A percentile compares a stretch with the other conserved stretches of the same genome.
These are phyloP conservation scores for Lentinula raphanica DNA, from an alignment of 768 basidiomycete genomes.

Conservation along the genomic window DNA sequence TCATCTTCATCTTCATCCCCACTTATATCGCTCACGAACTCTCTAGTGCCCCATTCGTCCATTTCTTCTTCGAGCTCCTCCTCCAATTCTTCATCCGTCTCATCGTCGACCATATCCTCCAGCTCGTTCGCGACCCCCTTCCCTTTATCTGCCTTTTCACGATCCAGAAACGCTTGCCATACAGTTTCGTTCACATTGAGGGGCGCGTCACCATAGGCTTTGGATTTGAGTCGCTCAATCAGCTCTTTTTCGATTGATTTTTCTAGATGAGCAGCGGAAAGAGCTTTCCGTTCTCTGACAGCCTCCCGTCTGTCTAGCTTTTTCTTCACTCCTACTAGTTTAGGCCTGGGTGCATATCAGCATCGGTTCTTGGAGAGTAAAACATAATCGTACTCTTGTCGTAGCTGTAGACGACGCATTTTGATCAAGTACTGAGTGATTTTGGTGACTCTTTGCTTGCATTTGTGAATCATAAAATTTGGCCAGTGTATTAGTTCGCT, in stretches of 20 bases:
- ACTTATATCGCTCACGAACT: slow-evolving; percentile 74
- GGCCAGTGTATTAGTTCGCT: slow-evolving; percentile 97
- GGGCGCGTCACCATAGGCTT: slow-evolving; percentile 96
- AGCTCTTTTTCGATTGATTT: slow-evolving; percentile 94
- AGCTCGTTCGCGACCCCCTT: slow-evolving; percentile 40
- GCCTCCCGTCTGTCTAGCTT: slow-evolving; percentile 92
- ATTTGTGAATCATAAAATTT: slow-evolving; percentile 95
- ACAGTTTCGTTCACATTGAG: slow-evolving; percentile 97
- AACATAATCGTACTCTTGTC: slow-evolving; percentile 61
- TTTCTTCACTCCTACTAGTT: slow-evolving; percentile 93
- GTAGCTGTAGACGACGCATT: slow-evolving; percentile 86
- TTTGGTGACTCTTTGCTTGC: slow-evolving; percentile 98
- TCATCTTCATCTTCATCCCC: slow-evolving; percentile 62
- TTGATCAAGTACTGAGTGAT: slow-evolving; percentile 99
- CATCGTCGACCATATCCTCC: slow-evolving; percentile 50
- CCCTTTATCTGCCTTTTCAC: slow-evolving; percentile 51
- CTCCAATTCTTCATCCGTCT: slow-evolving; percentile 46
- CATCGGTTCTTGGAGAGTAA: neutral
- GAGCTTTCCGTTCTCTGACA: slow-evolving; percentile 90
- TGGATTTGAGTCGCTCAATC: slow-evolving; percentile 90
- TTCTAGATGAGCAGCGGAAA: slow-evolving; percentile 93
- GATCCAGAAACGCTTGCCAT: slow-evolving; percentile 88
- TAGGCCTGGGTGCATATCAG: slow-evolving; percentile 56
- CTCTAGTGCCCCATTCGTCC: slow-evolving; percentile 54
- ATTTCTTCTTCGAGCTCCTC: slow-evolving; percentile 52